These are phyloP conservation scores for Brassica incana DNA, from an alignment of 345 rosid genomes.

Conservation along the genomic window DNA sequence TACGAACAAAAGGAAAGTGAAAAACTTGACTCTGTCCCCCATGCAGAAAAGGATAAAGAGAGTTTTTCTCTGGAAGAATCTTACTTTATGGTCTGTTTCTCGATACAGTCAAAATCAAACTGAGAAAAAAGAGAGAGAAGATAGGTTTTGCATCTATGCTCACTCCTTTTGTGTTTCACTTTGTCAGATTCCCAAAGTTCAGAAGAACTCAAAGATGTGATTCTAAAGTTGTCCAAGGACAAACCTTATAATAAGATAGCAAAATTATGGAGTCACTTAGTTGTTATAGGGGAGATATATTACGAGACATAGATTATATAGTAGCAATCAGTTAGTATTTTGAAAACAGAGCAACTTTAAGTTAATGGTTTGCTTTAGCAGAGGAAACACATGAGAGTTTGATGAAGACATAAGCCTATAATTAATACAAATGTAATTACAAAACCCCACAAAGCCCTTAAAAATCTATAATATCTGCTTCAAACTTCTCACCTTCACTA, in stretches of 20 bases:
- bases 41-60: slow-evolving; percentile 43
- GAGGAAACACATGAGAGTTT: not conserved
- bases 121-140: slow-evolving; percentile 32
- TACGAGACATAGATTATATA: not conserved
- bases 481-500: slow-evolving; percentile 11
- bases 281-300: not conserved
- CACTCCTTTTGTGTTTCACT: slow-evolving; percentile 41
- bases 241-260: not conserved
- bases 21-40: slow-evolving; percentile 54
- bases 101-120: slow-evolving; percentile 56
- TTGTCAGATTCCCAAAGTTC: slow-evolving; percentile 34
- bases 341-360: slow-evolving; percentile 36
- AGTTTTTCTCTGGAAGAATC: slow-evolving; percentile 40
- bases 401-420: not conserved
- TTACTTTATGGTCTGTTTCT: slow-evolving; percentile 61
- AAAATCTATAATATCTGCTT: slow-evolving; percentile 16
- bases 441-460: slow-evolving; percentile 24
- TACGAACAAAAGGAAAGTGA: slow-evolving; percentile 24
- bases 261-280: not conserved
- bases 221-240: slow-evolving; percentile 35
- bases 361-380: not conserved
- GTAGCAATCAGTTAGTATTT: not conserved
- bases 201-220: slow-evolving; percentile 27
- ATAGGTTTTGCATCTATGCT: slow-evolving; percentile 30
- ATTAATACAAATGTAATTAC: not conserved